Conservation (phyloP, 768 basidiomycete genomes). For the Leucocoprinus leucothites region DNA sequence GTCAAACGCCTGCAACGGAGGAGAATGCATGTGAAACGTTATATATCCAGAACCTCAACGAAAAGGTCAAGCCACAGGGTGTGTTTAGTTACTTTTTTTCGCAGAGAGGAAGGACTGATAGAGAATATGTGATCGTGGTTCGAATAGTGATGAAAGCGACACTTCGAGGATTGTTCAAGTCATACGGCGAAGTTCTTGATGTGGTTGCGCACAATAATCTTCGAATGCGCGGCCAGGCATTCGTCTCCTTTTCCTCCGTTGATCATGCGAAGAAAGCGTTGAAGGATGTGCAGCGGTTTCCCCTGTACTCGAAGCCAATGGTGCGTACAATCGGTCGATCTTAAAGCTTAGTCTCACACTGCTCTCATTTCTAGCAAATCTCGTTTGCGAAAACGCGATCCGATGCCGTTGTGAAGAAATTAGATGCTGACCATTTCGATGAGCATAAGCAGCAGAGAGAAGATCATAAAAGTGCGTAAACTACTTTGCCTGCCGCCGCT, state of each 20-base stretch:
- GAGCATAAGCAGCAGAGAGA: slow-evolving; percentile 69
- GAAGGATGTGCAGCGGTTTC: slow-evolving; percentile 93
- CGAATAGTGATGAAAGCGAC: slow-evolving; percentile 81
- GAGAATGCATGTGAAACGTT: slow-evolving; percentile 77
- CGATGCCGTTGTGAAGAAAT: slow-evolving; percentile 81
- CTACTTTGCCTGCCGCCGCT: not conserved
- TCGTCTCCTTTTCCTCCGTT: slow-evolving; percentile 84
- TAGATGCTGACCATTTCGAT: slow-evolving; percentile 67
- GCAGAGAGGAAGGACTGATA: not conserved
- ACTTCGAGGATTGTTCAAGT: slow-evolving; percentile 84
- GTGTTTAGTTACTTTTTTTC: slow-evolving; percentile 5
- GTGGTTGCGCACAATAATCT: slow-evolving; percentile 95
- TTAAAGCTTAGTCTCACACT: not conserved
- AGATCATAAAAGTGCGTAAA: slow-evolving; percentile 78
- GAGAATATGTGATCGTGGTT: not conserved
- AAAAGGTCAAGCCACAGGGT: slow-evolving; percentile 86
- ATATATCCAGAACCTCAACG: slow-evolving; percentile 95
- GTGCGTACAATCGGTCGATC: slow-evolving; percentile 37
- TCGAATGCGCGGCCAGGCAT: slow-evolving; percentile 98
- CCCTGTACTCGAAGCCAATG: slow-evolving; percentile 96
- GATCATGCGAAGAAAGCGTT: slow-evolving; percentile 78
- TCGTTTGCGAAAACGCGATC: slow-evolving; percentile 87
- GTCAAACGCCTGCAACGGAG: slow-evolving; percentile 19
- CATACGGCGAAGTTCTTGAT: slow-evolving; percentile 89
- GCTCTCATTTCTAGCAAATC: slow-evolving; percentile 66